A percentile compares a stretch with the other conserved stretches of the same genome.
Conservation (phyloP, 1,139 yeast genomes). For the Kurtzmaniella quercitrusa region DNA sequence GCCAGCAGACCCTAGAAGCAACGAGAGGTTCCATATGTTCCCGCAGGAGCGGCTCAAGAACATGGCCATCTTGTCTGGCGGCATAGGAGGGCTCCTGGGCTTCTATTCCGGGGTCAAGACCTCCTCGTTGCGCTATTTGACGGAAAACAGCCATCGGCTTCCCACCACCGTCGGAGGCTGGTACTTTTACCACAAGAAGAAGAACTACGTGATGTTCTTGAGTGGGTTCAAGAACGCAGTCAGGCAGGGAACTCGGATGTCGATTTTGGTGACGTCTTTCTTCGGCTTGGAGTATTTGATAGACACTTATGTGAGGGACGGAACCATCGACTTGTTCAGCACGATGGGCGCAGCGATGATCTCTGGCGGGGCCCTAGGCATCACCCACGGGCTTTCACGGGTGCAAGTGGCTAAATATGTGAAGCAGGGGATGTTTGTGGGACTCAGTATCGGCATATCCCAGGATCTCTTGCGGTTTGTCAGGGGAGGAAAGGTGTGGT, state of each 20-base stretch:
- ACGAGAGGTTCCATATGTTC: constrained; percentile 39
- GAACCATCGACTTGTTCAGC: constrained; percentile 55
- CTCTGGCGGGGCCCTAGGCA: constrained; percentile 51
- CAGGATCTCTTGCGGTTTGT: constrained; percentile 59
- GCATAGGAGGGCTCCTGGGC: constrained; percentile 61
- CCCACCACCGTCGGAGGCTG: constrained; percentile 81
- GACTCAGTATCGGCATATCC: constrained; percentile 54
- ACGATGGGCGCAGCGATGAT: constrained; percentile 54
- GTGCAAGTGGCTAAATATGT: constrained; percentile 48
- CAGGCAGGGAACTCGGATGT: constrained; percentile 39
- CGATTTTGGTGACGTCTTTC: constrained; percentile 45
- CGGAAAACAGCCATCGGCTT: constrained; percentile 78
- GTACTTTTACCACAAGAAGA: constrained; percentile 85
- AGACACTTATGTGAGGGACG: constrained; percentile 45
- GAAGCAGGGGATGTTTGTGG: constrained; percentile 52
- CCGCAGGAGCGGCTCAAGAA: constrained; percentile 35
- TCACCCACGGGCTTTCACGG: constrained; percentile 37
- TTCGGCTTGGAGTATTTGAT: constrained; percentile 61
- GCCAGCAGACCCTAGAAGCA: constrained; percentile 13
- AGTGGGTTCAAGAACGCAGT: constrained; percentile 47
- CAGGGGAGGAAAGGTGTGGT: constrained; percentile 67
- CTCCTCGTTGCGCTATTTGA: constrained; percentile 60
- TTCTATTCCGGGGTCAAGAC: constrained; percentile 55
- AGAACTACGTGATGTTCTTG: constrained; percentile 68
- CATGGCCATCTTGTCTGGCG: constrained; percentile 35